Evolutionary conservation across 1,139 yeast genomes (phyloP), one percentile per base, ranked within the genome.

Genomic region (Hyphopichia fennica): DNA sequence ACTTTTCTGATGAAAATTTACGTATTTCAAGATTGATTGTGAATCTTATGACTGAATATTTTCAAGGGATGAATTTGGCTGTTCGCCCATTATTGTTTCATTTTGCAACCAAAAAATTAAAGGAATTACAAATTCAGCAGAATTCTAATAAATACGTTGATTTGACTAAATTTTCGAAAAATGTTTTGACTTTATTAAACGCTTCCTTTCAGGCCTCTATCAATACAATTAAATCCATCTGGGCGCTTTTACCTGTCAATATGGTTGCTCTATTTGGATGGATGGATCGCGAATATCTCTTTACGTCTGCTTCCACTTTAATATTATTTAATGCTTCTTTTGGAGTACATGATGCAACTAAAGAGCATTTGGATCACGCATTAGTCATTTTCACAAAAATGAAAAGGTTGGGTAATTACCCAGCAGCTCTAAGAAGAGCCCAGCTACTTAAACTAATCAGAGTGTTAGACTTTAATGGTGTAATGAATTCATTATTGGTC

Each of bases 201-300:
- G 86, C 95, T 3, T 86, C 95, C 1, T 81, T 87, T 60, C 93
- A 87, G 54, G 95, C 95, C 0, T 86, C 95, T 0, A 84, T 87
- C 38, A 87, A 87, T 54, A 83, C 93, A 0, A 81, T 88, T 36
- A 73, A 88, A 47, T 79, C 87, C 1, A 69, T 87, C 4, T 84
- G 91, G 87, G 82, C 85, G 0, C 66, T 87, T 38, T 67, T 84
- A 53, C 85, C 87, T 0, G 85, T 83, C 44, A 84, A 84, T 49
- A 83, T 85, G 87, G 84, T 87, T 23, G 93, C 96, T 0, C 63
- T 86, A 34, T 87, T 86, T 66, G 95, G 96, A 1, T 87, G 90
- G 72, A 85, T 87, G 89, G 96, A 88, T 58, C 69, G 96, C 53
- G 96, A 88, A 56, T 87, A 87, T 58, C 66, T 87, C 25, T 87